Evolutionary conservation across 139 green algal genomes (phyloP).

Genomic region (Micractinium conductrix): DNA sequence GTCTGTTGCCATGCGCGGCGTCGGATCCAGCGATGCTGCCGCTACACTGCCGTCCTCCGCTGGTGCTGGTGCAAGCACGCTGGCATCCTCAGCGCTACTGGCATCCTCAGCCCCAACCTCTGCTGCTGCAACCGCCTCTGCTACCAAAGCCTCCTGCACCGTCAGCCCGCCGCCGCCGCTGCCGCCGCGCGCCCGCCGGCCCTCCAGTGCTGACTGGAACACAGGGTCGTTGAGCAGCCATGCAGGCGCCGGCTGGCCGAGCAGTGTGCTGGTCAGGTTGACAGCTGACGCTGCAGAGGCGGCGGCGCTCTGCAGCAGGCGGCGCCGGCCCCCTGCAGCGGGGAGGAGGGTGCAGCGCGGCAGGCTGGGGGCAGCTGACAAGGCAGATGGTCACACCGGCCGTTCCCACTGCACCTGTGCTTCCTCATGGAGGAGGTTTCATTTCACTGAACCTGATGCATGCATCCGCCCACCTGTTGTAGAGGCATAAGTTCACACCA

Average conservation of each 20-base stretch:
- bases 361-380: not conserved
- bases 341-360: not conserved
- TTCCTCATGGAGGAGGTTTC: no score
- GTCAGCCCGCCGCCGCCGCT: not conserved
- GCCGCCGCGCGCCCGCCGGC: not conserved
- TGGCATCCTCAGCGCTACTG: not conserved
- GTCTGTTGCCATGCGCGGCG: not conserved
- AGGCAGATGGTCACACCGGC: not conserved
- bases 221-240: not conserved
- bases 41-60: not conserved
- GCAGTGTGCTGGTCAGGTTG: no score
- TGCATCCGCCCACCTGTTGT: no score
- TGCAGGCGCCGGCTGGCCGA: not conserved
- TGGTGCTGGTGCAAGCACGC: not conserved
- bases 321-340: not conserved
- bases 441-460: no score
- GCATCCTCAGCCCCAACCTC: not conserved
- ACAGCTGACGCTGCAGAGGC: no score
- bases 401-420: not conserved
- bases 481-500: not conserved
- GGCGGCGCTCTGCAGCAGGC: not conserved
- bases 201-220: not conserved
- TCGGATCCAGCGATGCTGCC: not conserved
- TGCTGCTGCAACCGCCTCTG: not conserved
- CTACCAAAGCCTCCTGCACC: not conserved